Base-by-base conservation (phyloP, 495 filamentous ascomycete species). In the Pseudevernia furfuracea region DNA sequence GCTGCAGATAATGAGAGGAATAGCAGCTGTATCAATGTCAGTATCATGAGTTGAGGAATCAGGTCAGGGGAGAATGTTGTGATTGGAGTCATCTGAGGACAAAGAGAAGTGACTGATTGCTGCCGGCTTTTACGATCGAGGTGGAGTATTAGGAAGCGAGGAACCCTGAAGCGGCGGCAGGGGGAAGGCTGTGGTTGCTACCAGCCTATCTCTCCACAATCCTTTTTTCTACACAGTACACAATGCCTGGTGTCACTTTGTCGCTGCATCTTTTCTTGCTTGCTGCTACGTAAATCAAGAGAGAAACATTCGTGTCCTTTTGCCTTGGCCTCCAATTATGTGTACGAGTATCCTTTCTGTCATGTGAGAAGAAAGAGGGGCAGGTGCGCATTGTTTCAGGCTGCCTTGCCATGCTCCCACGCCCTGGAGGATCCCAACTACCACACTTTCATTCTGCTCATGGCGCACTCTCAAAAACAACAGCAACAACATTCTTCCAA, bases 91-190 rank as follows among this genome's bases (percentile, higher is more conserved):
- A 55, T 34, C 52, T 55, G 15, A 55, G 52, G 52, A 55, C 52
- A 55, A 34, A 55, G 52, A 10, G 17, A 55, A 8, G 52, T 19
- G 30, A 10, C 3, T 12, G 10, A 10, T 9, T 12, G 10, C 25
- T 53, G 49, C 52, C 30, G 28, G 2, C 17, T 55, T 34, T 49
- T 34, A n/a, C n/a, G n/a, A n/a, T 55, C 15, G 28, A 55, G 30
- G 11, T 34, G 5, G 52, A 32, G 52, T 14, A 30, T 34, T 9
- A 39, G n/a, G n/a, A n/a, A n/a, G 21, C 23, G 1, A 17, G 28
- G 28, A 53, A 19, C 2, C 25, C 30, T 34, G 52, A 55, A 55
- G 52, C 52, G 52, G 52, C 52, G 52, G 52, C 49, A 34, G 52
- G 49, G 25, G 49, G 28, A 32, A 17, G 30, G 52, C 46, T 49